Percentiles rank a stretch among this genome's conserved stretches.
Conservation (phyloP, 148 eudicot species). For the Dysphania ambrosioides region DNA sequence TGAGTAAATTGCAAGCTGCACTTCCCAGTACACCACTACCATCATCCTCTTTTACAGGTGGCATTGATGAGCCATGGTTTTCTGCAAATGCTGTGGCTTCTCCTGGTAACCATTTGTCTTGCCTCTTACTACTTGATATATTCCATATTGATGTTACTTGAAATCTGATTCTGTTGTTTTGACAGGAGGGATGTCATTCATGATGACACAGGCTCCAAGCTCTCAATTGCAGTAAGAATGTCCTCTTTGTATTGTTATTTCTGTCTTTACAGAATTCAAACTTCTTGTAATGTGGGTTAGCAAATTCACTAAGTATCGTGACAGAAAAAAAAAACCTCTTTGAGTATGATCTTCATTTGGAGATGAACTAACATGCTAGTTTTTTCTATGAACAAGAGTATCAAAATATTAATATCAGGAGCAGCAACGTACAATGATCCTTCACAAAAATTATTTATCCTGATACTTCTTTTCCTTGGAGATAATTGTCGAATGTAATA, state of each 20-base stretch:
- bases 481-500: not conserved
- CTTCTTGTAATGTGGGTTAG: too few species aligned
- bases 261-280: not conserved
- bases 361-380: too few species aligned
- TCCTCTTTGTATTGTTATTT: not conserved
- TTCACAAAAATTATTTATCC: too few species aligned
- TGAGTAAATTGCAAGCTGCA: conserved; percentile 67
- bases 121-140: not conserved
- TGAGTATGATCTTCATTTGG: too few species aligned
- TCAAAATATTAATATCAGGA: too few species aligned
- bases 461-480: not conserved
- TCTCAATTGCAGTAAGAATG: conserved; percentile 57
- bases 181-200: conserved; percentile 62
- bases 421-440: too few species aligned
- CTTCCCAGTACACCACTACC: conserved; percentile 50
- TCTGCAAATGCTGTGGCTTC: conserved; percentile 43
- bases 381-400: too few species aligned
- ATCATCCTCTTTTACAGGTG: conserved; percentile 45
- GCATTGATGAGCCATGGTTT: conserved; percentile 59
- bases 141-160: conserved; percentile 7
- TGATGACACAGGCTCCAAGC: conserved; percentile 45
- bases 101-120: conserved; percentile 39
- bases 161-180: conserved; percentile 14
- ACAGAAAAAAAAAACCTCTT: too few species aligned
- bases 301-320: too few species aligned